phyloP scores from a whole-genome alignment of 306 rosid species.

The Cyamopsis tetragonoloba region DNA sequence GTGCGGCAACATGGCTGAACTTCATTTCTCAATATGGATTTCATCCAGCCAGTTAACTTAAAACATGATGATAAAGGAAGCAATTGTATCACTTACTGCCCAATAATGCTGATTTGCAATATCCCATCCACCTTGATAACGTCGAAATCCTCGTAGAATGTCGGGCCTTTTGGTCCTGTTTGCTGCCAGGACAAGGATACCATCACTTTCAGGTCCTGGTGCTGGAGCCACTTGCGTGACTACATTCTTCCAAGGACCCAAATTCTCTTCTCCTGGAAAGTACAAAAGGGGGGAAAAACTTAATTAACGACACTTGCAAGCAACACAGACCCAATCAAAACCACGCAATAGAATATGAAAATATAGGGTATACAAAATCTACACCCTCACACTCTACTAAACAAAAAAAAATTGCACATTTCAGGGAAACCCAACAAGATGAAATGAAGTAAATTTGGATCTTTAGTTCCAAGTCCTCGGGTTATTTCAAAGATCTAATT shows the following conservation, averaged over 20 bases:
- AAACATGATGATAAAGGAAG: not conserved
- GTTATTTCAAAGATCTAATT: constrained; percentile 22
- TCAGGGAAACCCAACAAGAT: not conserved
- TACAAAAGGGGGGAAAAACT: not conserved
- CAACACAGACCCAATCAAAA: not conserved
- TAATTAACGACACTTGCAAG: not conserved
- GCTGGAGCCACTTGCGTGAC: constrained; percentile 48
- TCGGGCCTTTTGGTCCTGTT: constrained; percentile 83
- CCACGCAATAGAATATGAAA: not conserved
- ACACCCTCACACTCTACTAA: not conserved
- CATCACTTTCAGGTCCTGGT: constrained; percentile 54
- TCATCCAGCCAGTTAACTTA: constrained; percentile 20
- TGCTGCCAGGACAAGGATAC: constrained; percentile 75
- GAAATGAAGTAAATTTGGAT: constrained; percentile 4
- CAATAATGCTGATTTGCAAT: constrained; percentile 74
- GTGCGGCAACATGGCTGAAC: not conserved
- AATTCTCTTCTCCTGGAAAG: constrained; percentile 51
- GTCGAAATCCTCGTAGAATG: constrained; percentile 58
- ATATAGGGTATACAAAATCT: not conserved
- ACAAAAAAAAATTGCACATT: not conserved
- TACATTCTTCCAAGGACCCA: constrained; percentile 76
- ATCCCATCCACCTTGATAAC: constrained; percentile 87
- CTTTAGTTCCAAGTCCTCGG: not conserved
- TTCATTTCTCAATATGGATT: constrained; percentile 9
- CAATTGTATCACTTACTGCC: constrained; percentile 65